These are phyloP conservation scores for Chamaecyparis obtusa DNA, from an alignment of 75 land plant genomes.

Conservation along the genomic window DNA sequence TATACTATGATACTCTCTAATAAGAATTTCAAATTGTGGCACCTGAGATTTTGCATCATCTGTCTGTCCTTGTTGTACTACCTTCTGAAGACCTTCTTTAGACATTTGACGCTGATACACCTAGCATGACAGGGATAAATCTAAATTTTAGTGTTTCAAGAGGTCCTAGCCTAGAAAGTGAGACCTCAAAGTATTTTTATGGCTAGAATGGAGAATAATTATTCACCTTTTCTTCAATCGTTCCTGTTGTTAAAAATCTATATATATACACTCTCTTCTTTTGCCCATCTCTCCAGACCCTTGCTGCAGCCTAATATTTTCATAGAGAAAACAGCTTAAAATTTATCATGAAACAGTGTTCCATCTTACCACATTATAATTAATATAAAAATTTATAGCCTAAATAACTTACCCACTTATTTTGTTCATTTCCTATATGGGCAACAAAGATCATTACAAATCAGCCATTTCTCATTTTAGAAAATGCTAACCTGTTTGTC, in stretches of 20 bases:
- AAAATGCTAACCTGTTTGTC: conserved; percentile 79
- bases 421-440: not conserved
- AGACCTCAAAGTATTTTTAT: not conserved
- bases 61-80: conserved; percentile 76
- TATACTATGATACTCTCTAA: conserved; percentile 4
- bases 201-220: not conserved
- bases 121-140: conserved; percentile 26
- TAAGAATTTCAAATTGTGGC: not conserved
- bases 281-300: conserved; percentile 99
- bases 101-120: conserved; percentile 98
- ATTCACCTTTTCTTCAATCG: conserved; percentile 96
- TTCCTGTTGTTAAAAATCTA: conserved; percentile 88
- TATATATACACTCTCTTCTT: conserved; percentile 97
- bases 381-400: not conserved
- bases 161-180: not conserved
- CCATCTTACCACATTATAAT: not conserved
- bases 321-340: not conserved
- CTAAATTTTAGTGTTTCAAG: not conserved
- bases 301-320: conserved; percentile 85
- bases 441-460: not conserved
- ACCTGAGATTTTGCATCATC: conserved; percentile 56
- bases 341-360: not conserved
- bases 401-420: not conserved
- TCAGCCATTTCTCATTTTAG: not conserved
- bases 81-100: conserved; percentile 99